Conservation (phyloP, 2,329 filamentous ascomycete species). For the Aureobasidium uvarum region DNA sequence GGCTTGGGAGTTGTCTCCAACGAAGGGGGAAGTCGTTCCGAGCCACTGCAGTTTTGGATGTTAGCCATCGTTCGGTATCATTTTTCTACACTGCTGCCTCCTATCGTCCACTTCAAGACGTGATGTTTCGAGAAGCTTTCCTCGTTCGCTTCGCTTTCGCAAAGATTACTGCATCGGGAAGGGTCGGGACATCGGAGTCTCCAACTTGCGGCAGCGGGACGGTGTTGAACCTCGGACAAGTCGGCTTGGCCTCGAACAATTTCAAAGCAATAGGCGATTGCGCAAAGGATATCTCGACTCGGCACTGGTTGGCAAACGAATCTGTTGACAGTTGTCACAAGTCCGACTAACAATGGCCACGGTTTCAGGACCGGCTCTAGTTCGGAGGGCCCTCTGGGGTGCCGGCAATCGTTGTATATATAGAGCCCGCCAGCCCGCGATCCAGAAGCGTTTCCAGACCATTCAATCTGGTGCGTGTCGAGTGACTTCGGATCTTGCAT, state of each 20-base stretch:
- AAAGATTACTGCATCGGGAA: constrained; percentile 6
- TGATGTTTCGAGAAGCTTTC: neutral
- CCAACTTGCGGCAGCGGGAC: neutral
- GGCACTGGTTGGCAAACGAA: neutral
- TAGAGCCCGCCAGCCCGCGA: constrained; percentile 17
- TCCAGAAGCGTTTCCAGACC: constrained; percentile 23
- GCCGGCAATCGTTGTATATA: constrained; percentile 20
- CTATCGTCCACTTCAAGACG: neutral
- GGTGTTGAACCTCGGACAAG: constrained; percentile 4
- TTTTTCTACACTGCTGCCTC: neutral
- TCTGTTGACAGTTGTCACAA: neutral
- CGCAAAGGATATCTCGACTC: neutral
- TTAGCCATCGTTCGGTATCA: neutral
- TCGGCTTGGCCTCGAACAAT: constrained; percentile 18
- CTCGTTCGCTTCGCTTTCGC: constrained; percentile 14
- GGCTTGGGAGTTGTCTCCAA: neutral
- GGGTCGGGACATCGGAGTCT: constrained; percentile 8
- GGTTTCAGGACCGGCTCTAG: constrained; percentile 11
- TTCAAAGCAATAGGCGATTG: constrained; percentile 16
- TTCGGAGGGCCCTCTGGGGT: neutral
- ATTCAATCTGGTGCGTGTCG: constrained; percentile 12
- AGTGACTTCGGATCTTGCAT: neutral
- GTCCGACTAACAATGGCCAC: neutral
- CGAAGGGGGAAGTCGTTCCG: neutral
- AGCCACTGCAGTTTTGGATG: neutral